Conservation (phyloP, 2,329 filamentous ascomycete species). For the Cadophora luteo-olivacea region DNA sequence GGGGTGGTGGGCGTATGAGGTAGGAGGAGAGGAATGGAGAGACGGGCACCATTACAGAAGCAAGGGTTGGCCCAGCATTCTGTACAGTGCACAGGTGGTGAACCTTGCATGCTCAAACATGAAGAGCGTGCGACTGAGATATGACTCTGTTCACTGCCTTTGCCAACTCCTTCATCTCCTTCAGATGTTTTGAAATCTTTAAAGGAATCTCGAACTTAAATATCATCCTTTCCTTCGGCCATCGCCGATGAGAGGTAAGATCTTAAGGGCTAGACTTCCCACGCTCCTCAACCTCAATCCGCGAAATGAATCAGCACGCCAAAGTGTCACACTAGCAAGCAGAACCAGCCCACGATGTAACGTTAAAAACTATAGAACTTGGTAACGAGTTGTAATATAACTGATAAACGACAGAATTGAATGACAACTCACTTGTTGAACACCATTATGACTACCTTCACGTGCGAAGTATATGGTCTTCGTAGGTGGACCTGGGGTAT, state of each 20-base stretch:
- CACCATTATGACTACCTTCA: not conserved
- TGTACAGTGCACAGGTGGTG: not conserved
- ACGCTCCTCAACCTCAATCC: not conserved
- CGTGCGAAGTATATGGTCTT: not conserved
- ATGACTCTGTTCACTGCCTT: too few species aligned
- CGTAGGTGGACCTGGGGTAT: not conserved
- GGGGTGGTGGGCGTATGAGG: not conserved
- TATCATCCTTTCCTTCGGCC: too few species aligned
- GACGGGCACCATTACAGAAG: not conserved
- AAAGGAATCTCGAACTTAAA: too few species aligned
- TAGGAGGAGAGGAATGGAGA: not conserved
- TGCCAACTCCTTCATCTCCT: too few species aligned
- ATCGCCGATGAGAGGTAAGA: not conserved
- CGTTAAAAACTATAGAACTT: not conserved
- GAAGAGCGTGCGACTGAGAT: not conserved
- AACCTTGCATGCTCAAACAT: not conserved
- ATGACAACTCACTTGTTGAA: constrained; percentile 5
- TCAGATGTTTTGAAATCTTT: too few species aligned
- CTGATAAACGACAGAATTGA: not conserved
- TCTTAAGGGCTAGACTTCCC: not conserved
- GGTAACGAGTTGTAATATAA: not conserved
- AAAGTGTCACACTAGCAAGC: not conserved
- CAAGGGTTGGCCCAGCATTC: not conserved
- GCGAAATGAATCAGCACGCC: not conserved
- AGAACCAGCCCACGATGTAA: not conserved